Percentiles rank a stretch among this genome's conserved stretches.
Conservation (phyloP, 176 grass and related monocot species). For the Pontederia paniculata region DNA sequence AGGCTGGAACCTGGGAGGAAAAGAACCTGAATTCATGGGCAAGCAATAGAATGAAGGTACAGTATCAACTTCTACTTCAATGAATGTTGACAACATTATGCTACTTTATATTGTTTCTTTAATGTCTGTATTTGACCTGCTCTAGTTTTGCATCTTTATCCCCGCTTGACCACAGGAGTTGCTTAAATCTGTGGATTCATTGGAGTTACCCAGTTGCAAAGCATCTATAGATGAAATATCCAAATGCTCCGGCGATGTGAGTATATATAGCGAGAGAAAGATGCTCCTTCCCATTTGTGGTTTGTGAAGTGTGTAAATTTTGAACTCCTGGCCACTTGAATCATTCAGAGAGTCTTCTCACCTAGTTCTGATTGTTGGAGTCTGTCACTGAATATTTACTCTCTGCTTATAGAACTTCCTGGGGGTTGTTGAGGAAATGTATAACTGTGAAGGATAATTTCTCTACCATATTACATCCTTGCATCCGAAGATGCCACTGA, state of each 20-base stretch:
- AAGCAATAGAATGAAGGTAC: conserved; percentile 63
- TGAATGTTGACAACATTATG: neutral
- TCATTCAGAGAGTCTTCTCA: too few species aligned
- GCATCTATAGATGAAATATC: conserved; percentile 71
- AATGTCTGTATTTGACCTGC: neutral
- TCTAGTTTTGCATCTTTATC: neutral
- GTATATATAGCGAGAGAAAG: conserved; percentile 3
- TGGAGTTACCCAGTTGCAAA: conserved; percentile 63
- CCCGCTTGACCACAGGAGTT: conserved; percentile 37
- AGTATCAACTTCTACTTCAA: neutral
- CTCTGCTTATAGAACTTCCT: too few species aligned
- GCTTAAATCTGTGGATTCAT: conserved; percentile 47
- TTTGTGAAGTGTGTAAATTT: too few species aligned
- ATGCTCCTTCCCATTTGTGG: neutral
- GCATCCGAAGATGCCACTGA: too few species aligned
- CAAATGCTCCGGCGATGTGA: conserved; percentile 79
- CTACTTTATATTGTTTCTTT: neutral
- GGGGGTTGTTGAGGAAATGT: too few species aligned
- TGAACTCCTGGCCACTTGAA: too few species aligned
- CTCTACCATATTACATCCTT: too few species aligned
- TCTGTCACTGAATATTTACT: too few species aligned
- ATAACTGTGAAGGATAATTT: too few species aligned
- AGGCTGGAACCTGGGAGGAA: conserved; percentile 98
- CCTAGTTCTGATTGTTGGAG: too few species aligned
- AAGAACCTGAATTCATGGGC: conserved; percentile 97